Conservation (phyloP, 2,329 filamentous ascomycete genomes). For the Microsporum ferrugineum region DNA sequence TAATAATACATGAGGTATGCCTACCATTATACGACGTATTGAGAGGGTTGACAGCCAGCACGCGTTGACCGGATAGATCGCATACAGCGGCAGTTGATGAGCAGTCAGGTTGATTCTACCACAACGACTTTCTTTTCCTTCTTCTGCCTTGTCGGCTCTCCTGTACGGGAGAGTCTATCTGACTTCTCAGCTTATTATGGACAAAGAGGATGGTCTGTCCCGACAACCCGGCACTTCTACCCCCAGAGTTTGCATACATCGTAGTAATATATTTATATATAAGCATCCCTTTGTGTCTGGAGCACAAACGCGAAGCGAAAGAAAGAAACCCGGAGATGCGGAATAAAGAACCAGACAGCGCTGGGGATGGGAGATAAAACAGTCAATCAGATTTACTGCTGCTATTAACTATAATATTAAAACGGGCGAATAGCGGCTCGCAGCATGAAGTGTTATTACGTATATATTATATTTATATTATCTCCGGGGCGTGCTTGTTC, state of each 20-base stretch:
- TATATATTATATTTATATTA: not conserved
- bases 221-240: not conserved
- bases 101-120: not conserved
- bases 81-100: not conserved
- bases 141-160: not conserved
- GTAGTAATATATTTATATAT: not conserved
- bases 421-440: not conserved
- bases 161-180: not conserved
- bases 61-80: not conserved
- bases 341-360: not conserved
- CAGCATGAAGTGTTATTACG: not conserved
- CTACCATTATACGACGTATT: too few relatives aligned
- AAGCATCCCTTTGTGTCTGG: not conserved
- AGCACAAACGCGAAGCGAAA: not conserved
- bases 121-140: not conserved
- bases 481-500: not conserved
- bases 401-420: not conserved
- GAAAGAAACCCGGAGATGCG: not conserved
- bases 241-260: not conserved
- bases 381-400: not conserved
- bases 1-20: not conserved
- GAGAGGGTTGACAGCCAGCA: not conserved
- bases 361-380: not conserved
- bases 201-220: not conserved
- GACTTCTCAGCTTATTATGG: not conserved